These are phyloP conservation scores for Arxiozyma slooffiae DNA, from an alignment of 1,139 yeast genomes.

Conservation along the genomic window DNA sequence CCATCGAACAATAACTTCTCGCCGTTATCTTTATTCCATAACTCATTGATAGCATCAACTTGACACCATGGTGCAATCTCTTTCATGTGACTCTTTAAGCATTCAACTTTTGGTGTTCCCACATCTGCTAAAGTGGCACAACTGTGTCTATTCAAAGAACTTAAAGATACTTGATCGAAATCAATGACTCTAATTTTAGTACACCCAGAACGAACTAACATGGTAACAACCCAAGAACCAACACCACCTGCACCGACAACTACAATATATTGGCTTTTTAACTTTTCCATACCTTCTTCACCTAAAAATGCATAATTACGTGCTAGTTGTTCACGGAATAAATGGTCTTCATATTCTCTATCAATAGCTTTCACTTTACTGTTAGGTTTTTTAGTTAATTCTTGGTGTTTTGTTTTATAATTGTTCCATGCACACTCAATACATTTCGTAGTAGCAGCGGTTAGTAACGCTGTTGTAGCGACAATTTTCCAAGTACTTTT, in stretches of 20 bases:
- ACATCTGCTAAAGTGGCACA: constrained; percentile 84
- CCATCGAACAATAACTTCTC: constrained; percentile 47
- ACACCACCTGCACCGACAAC: constrained; percentile 99
- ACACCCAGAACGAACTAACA: constrained; percentile 86
- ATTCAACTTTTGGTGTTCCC: constrained; percentile 79
- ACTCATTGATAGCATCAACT: constrained; percentile 63
- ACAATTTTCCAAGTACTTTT: constrained; percentile 24
- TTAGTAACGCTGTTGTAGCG: constrained; percentile 22
- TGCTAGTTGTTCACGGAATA: constrained; percentile 83
- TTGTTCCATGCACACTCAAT: constrained; percentile 18
- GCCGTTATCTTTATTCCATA: constrained; percentile 64
- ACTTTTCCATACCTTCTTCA: constrained; percentile 67
- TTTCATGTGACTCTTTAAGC: constrained; percentile 53
- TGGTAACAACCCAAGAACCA: constrained; percentile 92
- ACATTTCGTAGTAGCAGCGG: constrained; percentile 23
- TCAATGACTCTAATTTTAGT: constrained; percentile 71
- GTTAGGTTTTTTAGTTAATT: constrained; percentile 5
- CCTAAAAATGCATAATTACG: constrained; percentile 88
- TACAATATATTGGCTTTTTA: constrained; percentile 64
- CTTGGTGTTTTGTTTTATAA: constrained; percentile 9
- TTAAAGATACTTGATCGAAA: constrained; percentile 88
- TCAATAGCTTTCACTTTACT: constrained; percentile 5
- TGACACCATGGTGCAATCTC: constrained; percentile 86
- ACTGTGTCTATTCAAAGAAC: constrained; percentile 88
- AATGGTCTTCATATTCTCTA: constrained; percentile 50